phyloP scores from a whole-genome alignment of 2,329 filamentous ascomycete species.

The Madurella mycetomatis region DNA sequence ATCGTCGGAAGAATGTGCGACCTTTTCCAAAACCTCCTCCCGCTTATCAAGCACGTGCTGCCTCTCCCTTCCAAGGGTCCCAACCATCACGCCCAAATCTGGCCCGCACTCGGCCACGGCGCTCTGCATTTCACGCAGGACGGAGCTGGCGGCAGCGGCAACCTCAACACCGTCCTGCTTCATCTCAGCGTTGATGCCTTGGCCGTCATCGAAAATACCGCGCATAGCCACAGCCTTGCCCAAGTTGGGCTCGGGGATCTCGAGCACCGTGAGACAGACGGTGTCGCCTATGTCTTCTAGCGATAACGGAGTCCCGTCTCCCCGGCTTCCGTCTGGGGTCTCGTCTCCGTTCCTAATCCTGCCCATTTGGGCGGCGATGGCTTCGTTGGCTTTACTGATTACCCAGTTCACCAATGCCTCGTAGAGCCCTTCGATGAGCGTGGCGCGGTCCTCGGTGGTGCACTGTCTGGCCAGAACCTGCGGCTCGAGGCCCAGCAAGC shows the following conservation, averaged over 20 bases:
- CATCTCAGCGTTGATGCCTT: constrained; percentile 96
- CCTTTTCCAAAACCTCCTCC: constrained; percentile 79
- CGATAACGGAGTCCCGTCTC: constrained; percentile 59
- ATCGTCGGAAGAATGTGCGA: constrained; percentile 74
- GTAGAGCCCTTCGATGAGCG: constrained; percentile 81
- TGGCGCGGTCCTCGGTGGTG: constrained; percentile 76
- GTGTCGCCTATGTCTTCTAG: constrained; percentile 73
- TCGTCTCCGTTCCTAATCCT: constrained; percentile 62
- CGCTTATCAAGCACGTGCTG: constrained; percentile 77
- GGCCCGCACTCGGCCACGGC: constrained; percentile 72
- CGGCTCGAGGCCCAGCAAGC: constrained; percentile 79
- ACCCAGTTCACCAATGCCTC: constrained; percentile 96
- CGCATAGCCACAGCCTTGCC: constrained; percentile 87
- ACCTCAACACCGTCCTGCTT: constrained; percentile 89
- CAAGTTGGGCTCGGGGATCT: constrained; percentile 73
- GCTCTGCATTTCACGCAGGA: constrained; percentile 80
- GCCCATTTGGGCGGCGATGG: constrained; percentile 72
- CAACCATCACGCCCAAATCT: constrained; percentile 71
- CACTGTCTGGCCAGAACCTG: constrained; percentile 75
- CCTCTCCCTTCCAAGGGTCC: constrained; percentile 63
- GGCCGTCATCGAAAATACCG: constrained; percentile 85
- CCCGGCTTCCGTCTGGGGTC: constrained; percentile 57
- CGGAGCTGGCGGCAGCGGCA: constrained; percentile 67
- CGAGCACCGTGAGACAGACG: constrained; percentile 82
- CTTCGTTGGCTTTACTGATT: constrained; percentile 78